Base-by-base conservation (phyloP, 371 early-diverging fungal species). In the Lichtheimia hyalospora region DNA sequence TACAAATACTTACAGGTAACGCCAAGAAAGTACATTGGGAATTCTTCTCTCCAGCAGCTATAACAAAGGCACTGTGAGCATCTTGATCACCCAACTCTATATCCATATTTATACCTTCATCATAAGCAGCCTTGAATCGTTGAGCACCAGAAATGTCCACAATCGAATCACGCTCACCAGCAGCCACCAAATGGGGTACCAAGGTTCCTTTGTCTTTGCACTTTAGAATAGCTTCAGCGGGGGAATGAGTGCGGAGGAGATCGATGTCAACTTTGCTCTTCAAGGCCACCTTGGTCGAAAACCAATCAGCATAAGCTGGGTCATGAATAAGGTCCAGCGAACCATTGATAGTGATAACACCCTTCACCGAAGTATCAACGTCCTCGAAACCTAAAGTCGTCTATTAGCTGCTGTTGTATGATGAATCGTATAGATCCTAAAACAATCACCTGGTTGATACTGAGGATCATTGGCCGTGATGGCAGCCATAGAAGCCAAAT, bases 361-460 rank as follows among this genome's bases (percentile, higher is more conserved):
- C 87, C 52, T 81, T 82, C 0, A 90, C 83, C 25, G 78, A 65
- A 0, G 90, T 89, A 65, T 92, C 90, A 1, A 86, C 82, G 3
- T 67, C 34, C 54, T 90, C 92, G 61, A 89, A 91, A 20, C 88
- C 89, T 65, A 1, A 52, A 54, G 8, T 34, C 34, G 10, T 16
- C 3, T 7, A 28, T 12, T 15, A 6, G 14, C 18, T 14, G n/a
- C n/a, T n/a, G n/a, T n/a, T n/a, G n/a, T 48, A 23, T n/a, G n/a
- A n/a, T n/a, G 5, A 14, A 52, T n/a, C 3, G 15, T 51, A 49
- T 8, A 25, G 25, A 21, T 16, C 20, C 12, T 7, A 16, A 48
- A 39, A 49, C 44, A n/a, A n/a, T 24, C 41, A 60, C 63, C 68
- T 34, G 86, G 84, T 55, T 91, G 92, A 52, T 77, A 90, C 54